Conservation (phyloP, 2,329 filamentous ascomycete species). For the Hypoxylon rubiginosum region DNA sequence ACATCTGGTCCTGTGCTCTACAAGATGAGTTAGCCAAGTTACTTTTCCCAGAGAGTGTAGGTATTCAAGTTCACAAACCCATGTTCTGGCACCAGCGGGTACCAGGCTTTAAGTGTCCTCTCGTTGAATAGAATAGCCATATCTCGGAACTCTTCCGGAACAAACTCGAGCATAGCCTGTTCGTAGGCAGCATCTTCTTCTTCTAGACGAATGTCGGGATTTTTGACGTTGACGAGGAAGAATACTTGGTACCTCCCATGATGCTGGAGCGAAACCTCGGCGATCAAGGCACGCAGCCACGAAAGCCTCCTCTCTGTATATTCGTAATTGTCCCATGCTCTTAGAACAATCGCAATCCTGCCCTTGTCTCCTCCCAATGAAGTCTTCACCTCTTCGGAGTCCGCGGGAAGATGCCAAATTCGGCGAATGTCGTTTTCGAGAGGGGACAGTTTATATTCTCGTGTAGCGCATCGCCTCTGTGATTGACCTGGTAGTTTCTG, state of each 20-base stretch:
- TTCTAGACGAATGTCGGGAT: slow-evolving; percentile 67
- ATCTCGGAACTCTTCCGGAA: slow-evolving; percentile 74
- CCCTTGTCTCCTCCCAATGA: background rate
- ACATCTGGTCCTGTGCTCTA: slow-evolving; percentile 43
- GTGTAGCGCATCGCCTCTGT: slow-evolving; percentile 1
- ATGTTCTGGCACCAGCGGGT: slow-evolving; percentile 69
- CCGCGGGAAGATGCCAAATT: slow-evolving; percentile 18
- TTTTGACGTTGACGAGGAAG: slow-evolving; percentile 71
- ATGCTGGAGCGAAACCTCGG: slow-evolving; percentile 69
- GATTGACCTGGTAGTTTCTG: slow-evolving; percentile 1
- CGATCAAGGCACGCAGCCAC: slow-evolving; percentile 72
- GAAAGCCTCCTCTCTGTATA: slow-evolving; percentile 71
- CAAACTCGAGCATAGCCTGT: slow-evolving; percentile 63
- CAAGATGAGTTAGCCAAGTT: background rate
- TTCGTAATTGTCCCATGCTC: slow-evolving; percentile 69
- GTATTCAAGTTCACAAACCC: slow-evolving; percentile 13
- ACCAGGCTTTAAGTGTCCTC: slow-evolving; percentile 73
- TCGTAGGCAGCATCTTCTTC: slow-evolving; percentile 62
- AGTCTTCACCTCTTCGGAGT: background rate
- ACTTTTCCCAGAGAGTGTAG: background rate
- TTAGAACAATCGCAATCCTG: slow-evolving; percentile 64
- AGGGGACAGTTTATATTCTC: slow-evolving; percentile 4
- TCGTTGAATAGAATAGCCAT: slow-evolving; percentile 77
- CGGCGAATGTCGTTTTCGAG: slow-evolving; percentile 12
- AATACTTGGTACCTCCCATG: slow-evolving; percentile 73